A percentile compares a stretch with the other conserved stretches of the same genome.
These are phyloP conservation scores for Pleurotus giganteus DNA, from an alignment of 768 basidiomycete species.

Conservation along the genomic window DNA sequence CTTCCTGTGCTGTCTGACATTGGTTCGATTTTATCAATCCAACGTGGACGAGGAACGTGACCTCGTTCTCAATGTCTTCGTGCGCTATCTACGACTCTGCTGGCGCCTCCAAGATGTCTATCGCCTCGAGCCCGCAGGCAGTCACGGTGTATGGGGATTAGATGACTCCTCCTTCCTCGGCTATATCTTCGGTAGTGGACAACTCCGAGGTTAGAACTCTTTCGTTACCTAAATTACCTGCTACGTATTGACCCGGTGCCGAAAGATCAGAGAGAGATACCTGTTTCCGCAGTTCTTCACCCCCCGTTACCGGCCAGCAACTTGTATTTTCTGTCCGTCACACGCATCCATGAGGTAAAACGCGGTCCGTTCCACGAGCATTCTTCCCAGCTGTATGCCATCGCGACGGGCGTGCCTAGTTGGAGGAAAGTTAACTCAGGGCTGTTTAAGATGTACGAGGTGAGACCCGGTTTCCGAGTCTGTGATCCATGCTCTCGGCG, in stretches of 20 bases:
- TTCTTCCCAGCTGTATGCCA: conserved; percentile 84
- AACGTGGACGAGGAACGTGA: conserved; percentile 59
- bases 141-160: conserved; percentile 97
- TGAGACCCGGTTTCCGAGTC: conserved; percentile 29
- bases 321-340: conserved; percentile 77
- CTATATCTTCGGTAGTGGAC: conserved; percentile 89
- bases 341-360: conserved; percentile 78
- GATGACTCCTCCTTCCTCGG: conserved; percentile 90
- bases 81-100: conserved; percentile 77
- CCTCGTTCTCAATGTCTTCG: conserved; percentile 59
- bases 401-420: conserved; percentile 83
- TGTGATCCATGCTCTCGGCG: neutral
- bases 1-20: conserved; percentile 70
- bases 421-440: conserved; percentile 92
- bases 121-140: conserved; percentile 91
- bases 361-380: conserved; percentile 89
- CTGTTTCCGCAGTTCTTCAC: conserved; percentile 63
- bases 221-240: neutral
- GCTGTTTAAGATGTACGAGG: conserved; percentile 95
- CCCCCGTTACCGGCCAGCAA: conserved; percentile 63
- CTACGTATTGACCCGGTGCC: conserved; percentile 9
- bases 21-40: conserved; percentile 63
- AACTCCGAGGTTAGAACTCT: conserved; percentile 64
- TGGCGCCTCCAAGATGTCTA: conserved; percentile 89
- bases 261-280: conserved; percentile 61